These are phyloP conservation scores for Hyaloperonospora arabidopsidis DNA, from an alignment of 352 stramenopile genomes.

Conservation along the genomic window DNA sequence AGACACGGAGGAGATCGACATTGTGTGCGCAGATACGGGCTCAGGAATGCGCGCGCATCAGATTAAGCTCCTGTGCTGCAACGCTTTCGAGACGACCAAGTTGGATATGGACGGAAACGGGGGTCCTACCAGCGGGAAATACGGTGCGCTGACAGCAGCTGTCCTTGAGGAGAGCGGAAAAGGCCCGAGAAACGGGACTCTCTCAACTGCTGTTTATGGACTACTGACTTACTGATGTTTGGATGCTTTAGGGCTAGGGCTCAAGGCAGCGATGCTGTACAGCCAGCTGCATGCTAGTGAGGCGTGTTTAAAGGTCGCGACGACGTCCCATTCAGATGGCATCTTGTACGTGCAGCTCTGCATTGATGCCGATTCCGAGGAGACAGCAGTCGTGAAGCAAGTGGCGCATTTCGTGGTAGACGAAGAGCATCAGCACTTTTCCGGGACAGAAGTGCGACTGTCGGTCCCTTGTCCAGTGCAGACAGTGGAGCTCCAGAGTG, in stretches of 20 bases:
- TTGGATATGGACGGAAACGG: background rate
- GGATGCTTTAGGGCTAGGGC: conserved; percentile 39
- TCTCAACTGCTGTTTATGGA: no score
- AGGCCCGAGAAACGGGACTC: background rate
- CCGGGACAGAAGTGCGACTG: conserved; percentile 71
- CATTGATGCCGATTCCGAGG: conserved; percentile 55
- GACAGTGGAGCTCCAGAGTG: conserved; percentile 33
- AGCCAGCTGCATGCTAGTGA: conserved; percentile 40
- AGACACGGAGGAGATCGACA: conserved; percentile 34
- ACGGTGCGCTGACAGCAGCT: conserved; percentile 25
- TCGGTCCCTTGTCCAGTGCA: conserved; percentile 39
- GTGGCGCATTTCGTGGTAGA: conserved; percentile 50
- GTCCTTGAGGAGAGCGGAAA: background rate
- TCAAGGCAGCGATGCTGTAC: conserved; percentile 74
- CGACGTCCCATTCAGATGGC: conserved; percentile 46
- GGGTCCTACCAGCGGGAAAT: conserved; percentile 46
- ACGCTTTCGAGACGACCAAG: conserved; percentile 68
- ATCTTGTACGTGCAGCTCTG: conserved; percentile 62
- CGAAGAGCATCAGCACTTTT: conserved; percentile 60
- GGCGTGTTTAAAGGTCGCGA: conserved; percentile 52
- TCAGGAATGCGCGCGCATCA: conserved; percentile 58
- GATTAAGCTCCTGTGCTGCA: conserved; percentile 57
- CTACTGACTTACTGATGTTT: no score
- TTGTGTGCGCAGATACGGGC: conserved; percentile 73
- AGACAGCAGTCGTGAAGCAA: conserved; percentile 52